A percentile compares a stretch with the other conserved stretches of the same genome.
phyloP scores from a whole-genome alignment of 2,329 filamentous ascomycete genomes.

The Sclerotiophoma versabilis region DNA sequence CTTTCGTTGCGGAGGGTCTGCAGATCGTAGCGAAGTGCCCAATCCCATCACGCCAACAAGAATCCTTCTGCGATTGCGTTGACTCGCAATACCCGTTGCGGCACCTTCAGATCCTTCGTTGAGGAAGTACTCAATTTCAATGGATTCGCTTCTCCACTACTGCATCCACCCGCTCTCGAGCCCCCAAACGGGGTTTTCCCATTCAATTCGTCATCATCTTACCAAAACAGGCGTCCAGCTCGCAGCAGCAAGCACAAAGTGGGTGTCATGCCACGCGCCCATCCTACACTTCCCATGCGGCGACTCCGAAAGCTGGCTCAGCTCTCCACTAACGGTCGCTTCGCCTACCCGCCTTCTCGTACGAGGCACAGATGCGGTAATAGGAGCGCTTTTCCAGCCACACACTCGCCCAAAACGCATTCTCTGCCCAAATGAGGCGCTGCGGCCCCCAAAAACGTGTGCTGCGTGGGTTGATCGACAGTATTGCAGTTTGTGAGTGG shows the following conservation, averaged over 20 bases:
- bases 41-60: neutral
- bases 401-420: constrained; percentile 10
- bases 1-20: neutral
- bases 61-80: neutral
- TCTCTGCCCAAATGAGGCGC: neutral
- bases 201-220: constrained; percentile 4
- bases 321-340: constrained; percentile 18
- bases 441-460: neutral
- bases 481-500: neutral
- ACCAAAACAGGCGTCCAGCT: constrained; percentile 7
- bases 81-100: neutral
- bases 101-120: neutral
- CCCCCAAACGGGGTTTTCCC: neutral
- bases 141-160: neutral
- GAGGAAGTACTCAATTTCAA: neutral
- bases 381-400: neutral
- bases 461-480: constrained; percentile 8
- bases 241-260: neutral
- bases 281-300: constrained; percentile 11
- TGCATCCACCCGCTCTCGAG: neutral
- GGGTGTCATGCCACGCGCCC: constrained; percentile 10
- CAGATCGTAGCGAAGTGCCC: neutral
- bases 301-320: constrained; percentile 1
- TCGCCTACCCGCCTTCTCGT: constrained; percentile 1
- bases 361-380: constrained; percentile 2